Conservation (phyloP, 495 filamentous ascomycete genomes). For the Aspergillus sparsus region DNA sequence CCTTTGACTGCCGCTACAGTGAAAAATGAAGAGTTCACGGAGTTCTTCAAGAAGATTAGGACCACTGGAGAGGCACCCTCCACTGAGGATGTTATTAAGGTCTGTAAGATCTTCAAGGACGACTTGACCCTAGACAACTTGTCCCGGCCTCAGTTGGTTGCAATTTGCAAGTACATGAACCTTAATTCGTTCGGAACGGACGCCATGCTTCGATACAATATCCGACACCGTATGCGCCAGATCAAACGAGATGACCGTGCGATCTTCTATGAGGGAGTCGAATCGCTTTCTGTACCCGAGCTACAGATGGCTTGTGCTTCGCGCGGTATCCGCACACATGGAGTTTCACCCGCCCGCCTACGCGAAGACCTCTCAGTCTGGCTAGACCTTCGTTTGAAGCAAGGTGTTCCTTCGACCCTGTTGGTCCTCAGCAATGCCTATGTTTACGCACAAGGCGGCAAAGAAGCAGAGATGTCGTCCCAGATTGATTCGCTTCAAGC, state of each 20-base stretch:
- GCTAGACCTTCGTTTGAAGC: slow-evolving; percentile 90
- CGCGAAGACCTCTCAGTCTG: slow-evolving; percentile 92
- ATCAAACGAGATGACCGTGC: slow-evolving; percentile 97
- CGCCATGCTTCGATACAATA: slow-evolving; percentile 94
- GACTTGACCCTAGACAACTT: slow-evolving; percentile 97
- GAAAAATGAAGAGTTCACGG: slow-evolving; percentile 91
- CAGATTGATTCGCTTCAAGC: slow-evolving; percentile 93
- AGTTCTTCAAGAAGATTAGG: slow-evolving; percentile 96
- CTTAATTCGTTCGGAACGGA: slow-evolving; percentile 96
- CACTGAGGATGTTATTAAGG: slow-evolving; percentile 90
- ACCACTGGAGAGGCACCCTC: slow-evolving; percentile 87
- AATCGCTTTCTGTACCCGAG: slow-evolving; percentile 88
- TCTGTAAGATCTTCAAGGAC: slow-evolving; percentile 99
- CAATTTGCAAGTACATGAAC: slow-evolving; percentile 98
- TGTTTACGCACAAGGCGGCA: slow-evolving; percentile 83
- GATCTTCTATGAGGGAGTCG: slow-evolving; percentile 92
- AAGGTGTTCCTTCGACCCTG: slow-evolving; percentile 90
- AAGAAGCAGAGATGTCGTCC: slow-evolving; percentile 80
- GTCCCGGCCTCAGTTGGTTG: slow-evolving; percentile 92
- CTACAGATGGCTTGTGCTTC: slow-evolving; percentile 88
- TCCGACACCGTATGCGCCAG: slow-evolving; percentile 97
- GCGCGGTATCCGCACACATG: slow-evolving; percentile 89
- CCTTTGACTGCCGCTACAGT: slow-evolving; percentile 83
- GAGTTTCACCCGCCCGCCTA: slow-evolving; percentile 80
- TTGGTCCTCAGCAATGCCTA: slow-evolving; percentile 96